Evolutionary conservation across 352 stramenopile species (phyloP), one percentile per base, ranked within the genome.

Genomic region (Globisporangium mamillatum): DNA sequence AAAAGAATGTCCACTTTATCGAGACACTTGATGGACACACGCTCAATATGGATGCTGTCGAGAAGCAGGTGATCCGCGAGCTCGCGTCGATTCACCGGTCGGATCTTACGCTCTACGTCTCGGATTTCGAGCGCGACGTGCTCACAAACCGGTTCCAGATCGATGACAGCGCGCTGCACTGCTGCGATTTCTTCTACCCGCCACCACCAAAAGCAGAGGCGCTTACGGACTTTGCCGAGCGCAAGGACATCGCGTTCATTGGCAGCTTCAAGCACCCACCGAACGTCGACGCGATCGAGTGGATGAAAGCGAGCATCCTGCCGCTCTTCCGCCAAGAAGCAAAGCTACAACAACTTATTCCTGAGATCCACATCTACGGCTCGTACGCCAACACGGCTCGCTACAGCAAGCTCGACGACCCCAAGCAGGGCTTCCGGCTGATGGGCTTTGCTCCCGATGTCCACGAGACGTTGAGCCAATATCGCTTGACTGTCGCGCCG

Each of bases 261-360:
- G 95, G 95, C 5, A 97, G 90, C 66, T 98, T 98, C 69, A 95
- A 94, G 69, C 95, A 98, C 67, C 57, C 77, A 1, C 95, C 95
- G 0, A 98, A 98, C 66, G 82, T 97, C 0, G 93, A 98, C 70
- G 91, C 89, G 3, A 71, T 98, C 25, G 77, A 90, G 56, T 88
- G 94, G 78, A 74, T 97, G 5, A 80, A 85, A 22, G 67, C 78
- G 9, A 53, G 50, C 6, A 77, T 98, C 60, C 85, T 92, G 63
- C 93, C 95, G 20, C 18, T 77, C 6, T 90, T 98, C 64, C 80
- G 90, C 7, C 22, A 41, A 65, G 46, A 41, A 12, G 63, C 70
- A 32, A 58, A 81, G 24, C 66, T 29, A 18, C 27, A 24, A 14
- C 4, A 27, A 22, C 4, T 50, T 50, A n/a, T 50, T 16, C 69